These are phyloP conservation scores for Ophiobolus disseminans DNA, from an alignment of 2,329 filamentous ascomycete species.

Conservation along the genomic window DNA sequence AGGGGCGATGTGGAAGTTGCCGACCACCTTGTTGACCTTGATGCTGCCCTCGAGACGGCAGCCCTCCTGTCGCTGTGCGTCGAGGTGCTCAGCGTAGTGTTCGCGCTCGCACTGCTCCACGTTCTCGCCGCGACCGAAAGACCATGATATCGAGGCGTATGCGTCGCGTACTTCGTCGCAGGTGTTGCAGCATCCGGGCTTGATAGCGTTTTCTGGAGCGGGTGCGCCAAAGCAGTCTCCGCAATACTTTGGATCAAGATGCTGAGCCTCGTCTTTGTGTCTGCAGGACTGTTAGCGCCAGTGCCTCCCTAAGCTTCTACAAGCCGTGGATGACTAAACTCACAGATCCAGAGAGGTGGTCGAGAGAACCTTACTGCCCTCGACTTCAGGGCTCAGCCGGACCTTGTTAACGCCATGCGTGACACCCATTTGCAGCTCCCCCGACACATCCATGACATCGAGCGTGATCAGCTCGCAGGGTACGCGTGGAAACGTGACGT, in stretches of 20 bases:
- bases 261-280: constrained; percentile 71
- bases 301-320: background rate
- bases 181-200: constrained; percentile 93
- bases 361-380: constrained; percentile 69
- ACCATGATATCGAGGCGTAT: constrained; percentile 88
- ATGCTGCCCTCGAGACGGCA: constrained; percentile 92
- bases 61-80: constrained; percentile 87
- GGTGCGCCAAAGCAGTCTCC: constrained; percentile 90
- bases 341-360: constrained; percentile 49
- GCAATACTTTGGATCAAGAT: constrained; percentile 92
- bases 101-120: constrained; percentile 96
- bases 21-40: constrained; percentile 96
- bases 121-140: constrained; percentile 87
- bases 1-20: constrained; percentile 98
- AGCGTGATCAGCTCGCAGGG: constrained; percentile 95
- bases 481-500: constrained; percentile 91
- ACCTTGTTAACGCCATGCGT: constrained; percentile 93
- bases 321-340: constrained; percentile 11
- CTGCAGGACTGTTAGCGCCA: constrained; percentile 49
- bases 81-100: constrained; percentile 88
- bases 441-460: constrained; percentile 98
- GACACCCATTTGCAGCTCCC: constrained; percentile 93
- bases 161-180: constrained; percentile 97
- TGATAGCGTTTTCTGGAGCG: constrained; percentile 72
- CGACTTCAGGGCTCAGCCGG: constrained; percentile 72